phyloP scores from a whole-genome alignment of 2,329 filamentous ascomycete genomes.

The Cercospora beticola region DNA sequence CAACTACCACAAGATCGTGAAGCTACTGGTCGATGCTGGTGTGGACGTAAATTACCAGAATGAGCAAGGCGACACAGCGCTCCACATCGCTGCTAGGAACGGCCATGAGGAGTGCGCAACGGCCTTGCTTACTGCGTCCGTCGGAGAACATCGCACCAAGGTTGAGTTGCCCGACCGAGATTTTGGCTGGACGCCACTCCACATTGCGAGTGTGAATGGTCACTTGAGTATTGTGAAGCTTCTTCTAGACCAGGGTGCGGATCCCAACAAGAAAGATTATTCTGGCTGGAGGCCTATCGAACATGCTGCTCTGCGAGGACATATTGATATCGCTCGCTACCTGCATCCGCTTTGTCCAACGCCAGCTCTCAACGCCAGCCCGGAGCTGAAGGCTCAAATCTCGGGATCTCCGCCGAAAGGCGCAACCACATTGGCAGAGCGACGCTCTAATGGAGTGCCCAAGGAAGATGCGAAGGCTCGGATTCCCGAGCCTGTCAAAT shows the following conservation, averaged over 20 bases:
- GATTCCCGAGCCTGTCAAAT: constrained; percentile 77
- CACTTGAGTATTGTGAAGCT: constrained; percentile 72
- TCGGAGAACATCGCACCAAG: constrained; percentile 68
- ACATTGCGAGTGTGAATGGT: constrained; percentile 88
- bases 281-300: constrained; percentile 95
- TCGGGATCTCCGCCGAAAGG: constrained; percentile 29
- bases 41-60: constrained; percentile 94
- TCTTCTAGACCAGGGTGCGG: constrained; percentile 74
- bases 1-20: constrained; percentile 80
- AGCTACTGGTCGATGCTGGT: constrained; percentile 82
- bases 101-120: constrained; percentile 78
- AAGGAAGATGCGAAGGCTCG: constrained; percentile 40
- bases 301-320: constrained; percentile 85
- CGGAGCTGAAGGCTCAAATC: constrained; percentile 28
- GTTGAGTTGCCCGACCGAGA: constrained; percentile 76
- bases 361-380: constrained; percentile 35
- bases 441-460: constrained; percentile 41
- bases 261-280: constrained; percentile 71
- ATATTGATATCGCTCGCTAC: constrained; percentile 73
- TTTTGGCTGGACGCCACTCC: constrained; percentile 93
- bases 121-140: constrained; percentile 67
- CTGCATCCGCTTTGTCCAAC: constrained; percentile 59
- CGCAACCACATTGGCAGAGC: constrained; percentile 57
- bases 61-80: constrained; percentile 81
- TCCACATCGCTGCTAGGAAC: constrained; percentile 88